Evolutionary conservation across 106 monocot genomes (phyloP), one percentile per base, ranked within the genome.

Genomic region (Apostasia shenzhenica): DNA sequence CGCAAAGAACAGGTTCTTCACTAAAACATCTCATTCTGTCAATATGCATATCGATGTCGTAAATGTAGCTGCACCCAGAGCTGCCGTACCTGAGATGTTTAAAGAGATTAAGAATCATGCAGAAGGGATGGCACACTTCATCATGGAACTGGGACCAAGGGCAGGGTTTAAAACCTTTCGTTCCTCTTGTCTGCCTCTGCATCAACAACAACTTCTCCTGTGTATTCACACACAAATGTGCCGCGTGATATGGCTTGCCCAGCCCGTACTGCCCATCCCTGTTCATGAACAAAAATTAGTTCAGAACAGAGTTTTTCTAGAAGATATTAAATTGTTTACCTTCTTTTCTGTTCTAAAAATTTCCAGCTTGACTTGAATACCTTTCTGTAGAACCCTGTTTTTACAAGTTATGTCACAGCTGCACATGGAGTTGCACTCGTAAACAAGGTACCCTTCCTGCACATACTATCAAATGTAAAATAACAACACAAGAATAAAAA

Each of bases 241-340:
- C 95, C 95, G 55, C 80, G 84, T 11, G 84, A 42, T 67, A 95
- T 95, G 56, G 78, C 70, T 77, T 95, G 86, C 48, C 72, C 76
- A 68, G 92, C 74, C 74, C 95, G 82, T 14, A 92, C 84, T 61
- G 80, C 91, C 95, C 95, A 95, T 26, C 91, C 95, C 95, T 95
- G 78, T 13, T 6, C 46, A n/a, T 43, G 5, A 41, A 74, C 57
- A 67, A 1, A 70, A 61, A 55, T 14, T 45, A 44, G 12, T 61
- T 61, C 61, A 61, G 44, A 11, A 45, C 44, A 61, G 9, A 1
- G 41, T 5, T 39, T 41, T n/a, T 55, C 37, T 38, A 71, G 47
- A 64, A 39, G 47, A 50, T 2, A 59, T 42, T 14, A 45, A 48
- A 69, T 51, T 40, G 50, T 61, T 66, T 65, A 95, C 95, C 89